Percentiles rank a stretch among this genome's conserved stretches.
Conservation (phyloP, 805 yeast genomes). For the Ogataea zsoltii region DNA sequence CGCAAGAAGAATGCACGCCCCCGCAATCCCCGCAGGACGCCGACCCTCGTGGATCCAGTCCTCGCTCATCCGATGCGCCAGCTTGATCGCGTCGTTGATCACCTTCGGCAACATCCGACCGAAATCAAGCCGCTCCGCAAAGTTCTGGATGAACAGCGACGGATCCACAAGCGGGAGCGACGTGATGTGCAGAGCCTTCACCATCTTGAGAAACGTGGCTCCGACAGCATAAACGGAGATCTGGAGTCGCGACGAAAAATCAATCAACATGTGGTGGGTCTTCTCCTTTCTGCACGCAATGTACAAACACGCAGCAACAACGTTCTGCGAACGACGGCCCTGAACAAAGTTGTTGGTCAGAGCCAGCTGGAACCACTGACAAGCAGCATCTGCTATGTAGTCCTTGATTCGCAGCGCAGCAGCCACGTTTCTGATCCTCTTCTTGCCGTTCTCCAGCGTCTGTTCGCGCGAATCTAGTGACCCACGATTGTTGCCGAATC, state of each 20-base stretch:
- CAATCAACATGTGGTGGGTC: conserved; percentile 95
- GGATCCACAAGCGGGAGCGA: conserved; percentile 91
- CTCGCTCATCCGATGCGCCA: conserved; percentile 87
- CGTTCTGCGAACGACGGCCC: conserved; percentile 96
- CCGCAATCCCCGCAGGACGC: conserved; percentile 98
- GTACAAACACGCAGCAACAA: conserved; percentile 91
- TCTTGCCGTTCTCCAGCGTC: conserved; percentile 80
- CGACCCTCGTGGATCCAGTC: conserved; percentile 98
- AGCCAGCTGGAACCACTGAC: conserved; percentile 87
- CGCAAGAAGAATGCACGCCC: conserved; percentile 90
- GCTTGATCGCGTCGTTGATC: conserved; percentile 79
- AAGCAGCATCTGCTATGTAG: conserved; percentile 80
- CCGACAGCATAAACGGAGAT: conserved; percentile 94
- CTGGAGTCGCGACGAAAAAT: conserved; percentile 86
- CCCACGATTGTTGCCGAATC: conserved; percentile 67
- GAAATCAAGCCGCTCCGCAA: conserved; percentile 83
- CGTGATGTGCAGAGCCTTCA: conserved; percentile 77
- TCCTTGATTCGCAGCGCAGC: conserved; percentile 78
- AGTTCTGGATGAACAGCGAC: conserved; percentile 88
- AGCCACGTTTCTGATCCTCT: conserved; percentile 79
- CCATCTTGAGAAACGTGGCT: conserved; percentile 91
- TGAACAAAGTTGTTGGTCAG: conserved; percentile 88
- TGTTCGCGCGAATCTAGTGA: conserved; percentile 87
- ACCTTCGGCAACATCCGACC: conserved; percentile 75
- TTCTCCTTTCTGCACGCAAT: conserved; percentile 90